A percentile compares a stretch with the other conserved stretches of the same genome.
These are phyloP conservation scores for Vaccinium vitisidaea DNA, from an alignment of 148 eudicot species.

Conservation along the genomic window DNA sequence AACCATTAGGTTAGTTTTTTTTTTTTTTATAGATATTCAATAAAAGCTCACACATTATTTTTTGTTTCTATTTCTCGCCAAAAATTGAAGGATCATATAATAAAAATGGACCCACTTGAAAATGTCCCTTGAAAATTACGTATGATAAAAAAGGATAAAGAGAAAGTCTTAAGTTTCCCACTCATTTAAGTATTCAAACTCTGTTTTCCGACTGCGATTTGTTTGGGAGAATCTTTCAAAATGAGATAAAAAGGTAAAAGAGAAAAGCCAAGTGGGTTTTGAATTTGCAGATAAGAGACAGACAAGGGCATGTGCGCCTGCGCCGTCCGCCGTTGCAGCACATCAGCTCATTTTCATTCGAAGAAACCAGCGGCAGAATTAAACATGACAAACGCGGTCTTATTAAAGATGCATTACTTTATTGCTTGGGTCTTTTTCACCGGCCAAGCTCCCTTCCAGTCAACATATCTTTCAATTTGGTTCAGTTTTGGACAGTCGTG, in stretches of 20 bases:
- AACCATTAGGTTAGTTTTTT: too few species aligned
- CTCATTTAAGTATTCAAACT: too few species aligned
- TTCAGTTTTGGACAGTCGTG: too few species aligned
- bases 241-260: not conserved
- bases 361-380: not conserved
- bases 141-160: not conserved
- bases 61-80: not conserved
- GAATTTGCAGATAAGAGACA: conserved; percentile 11
- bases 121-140: not conserved
- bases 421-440: not conserved
- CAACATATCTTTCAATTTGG: too few species aligned
- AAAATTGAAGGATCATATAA: not conserved
- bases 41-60: too few species aligned
- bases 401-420: not conserved
- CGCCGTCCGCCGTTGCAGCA: not conserved
- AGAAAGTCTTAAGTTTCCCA: not conserved
- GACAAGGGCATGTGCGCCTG: conserved; percentile 23
- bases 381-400: not conserved
- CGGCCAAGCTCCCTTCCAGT: too few species aligned
- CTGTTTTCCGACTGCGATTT: too few species aligned
- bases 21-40: too few species aligned
- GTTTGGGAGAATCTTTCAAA: not conserved
- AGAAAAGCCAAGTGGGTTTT: conserved; percentile 3
- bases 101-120: not conserved
- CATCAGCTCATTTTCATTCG: not conserved